Percentiles rank a stretch among this genome's conserved stretches.
These are phyloP conservation scores for Fagopyrum homotropicum DNA, from an alignment of 148 eudicot species.

Conservation along the genomic window DNA sequence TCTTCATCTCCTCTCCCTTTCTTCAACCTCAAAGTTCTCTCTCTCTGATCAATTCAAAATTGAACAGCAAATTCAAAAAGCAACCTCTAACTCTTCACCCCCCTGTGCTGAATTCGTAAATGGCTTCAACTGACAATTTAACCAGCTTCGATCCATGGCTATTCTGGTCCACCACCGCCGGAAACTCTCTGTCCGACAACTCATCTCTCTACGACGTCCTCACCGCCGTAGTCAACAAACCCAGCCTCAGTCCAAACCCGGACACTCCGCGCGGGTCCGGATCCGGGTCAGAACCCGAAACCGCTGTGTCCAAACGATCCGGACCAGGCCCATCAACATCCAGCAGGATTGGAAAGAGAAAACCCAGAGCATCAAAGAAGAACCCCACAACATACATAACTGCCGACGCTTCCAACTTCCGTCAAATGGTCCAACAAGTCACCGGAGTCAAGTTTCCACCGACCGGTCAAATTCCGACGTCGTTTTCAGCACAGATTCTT, in stretches of 20 bases:
- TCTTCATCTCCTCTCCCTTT: not conserved
- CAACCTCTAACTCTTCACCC: not conserved
- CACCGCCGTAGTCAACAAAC: not conserved
- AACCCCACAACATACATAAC: constrained; percentile 60
- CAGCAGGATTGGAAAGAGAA: constrained; percentile 44
- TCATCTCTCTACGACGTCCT: not conserved
- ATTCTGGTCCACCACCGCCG: constrained; percentile 21
- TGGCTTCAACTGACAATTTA: constrained; percentile 46
- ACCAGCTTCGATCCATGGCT: constrained; percentile 46
- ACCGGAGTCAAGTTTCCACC: constrained; percentile 53
- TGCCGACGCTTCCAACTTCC: constrained; percentile 69
- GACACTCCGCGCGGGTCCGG: constrained; percentile 2
- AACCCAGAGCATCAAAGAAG: constrained; percentile 65
- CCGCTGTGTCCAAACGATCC: constrained; percentile 23
- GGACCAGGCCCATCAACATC: not conserved
- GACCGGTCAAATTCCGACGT: constrained; percentile 13
- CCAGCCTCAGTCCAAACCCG: not conserved
- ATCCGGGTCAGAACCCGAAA: constrained; percentile 16
- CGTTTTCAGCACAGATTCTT: constrained; percentile 20
- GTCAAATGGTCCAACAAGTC: constrained; percentile 90
- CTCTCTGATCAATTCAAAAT: not conserved
- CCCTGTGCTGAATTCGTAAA: constrained; percentile 8
- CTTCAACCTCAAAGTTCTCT: not conserved
- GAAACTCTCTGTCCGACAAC: not conserved
- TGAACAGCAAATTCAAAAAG: not conserved